Conservation (phyloP, 148 eudicot species). For the Suaeda aralocaspica region DNA sequence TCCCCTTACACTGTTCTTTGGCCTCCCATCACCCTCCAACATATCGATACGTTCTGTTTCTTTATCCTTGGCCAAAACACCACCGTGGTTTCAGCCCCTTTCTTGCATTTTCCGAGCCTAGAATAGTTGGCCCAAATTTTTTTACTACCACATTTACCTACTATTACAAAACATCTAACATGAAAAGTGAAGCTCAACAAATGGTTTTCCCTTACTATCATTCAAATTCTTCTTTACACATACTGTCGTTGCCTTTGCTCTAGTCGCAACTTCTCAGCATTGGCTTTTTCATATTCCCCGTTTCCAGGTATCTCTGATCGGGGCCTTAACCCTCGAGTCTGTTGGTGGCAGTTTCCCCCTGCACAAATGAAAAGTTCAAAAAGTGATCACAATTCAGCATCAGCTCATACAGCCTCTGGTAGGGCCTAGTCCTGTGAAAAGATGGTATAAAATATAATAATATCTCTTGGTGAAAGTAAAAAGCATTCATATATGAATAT, state of each 20-base stretch:
- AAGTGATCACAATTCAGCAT: conserved; percentile 1
- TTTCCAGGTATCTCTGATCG: conserved; percentile 87
- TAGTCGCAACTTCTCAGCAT: conserved; percentile 76
- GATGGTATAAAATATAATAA: too few relatives aligned
- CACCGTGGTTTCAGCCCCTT: conserved; percentile 85
- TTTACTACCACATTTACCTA: neutral
- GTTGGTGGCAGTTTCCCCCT: conserved; percentile 97
- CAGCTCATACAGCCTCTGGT: neutral
- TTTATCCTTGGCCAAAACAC: conserved; percentile 75
- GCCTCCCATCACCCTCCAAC: conserved; percentile 95
- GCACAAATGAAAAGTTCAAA: conserved; percentile 3
- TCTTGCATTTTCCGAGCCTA: conserved; percentile 96
- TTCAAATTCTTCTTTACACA: neutral
- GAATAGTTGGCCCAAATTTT: conserved; percentile 11
- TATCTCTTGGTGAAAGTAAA: too few relatives aligned
- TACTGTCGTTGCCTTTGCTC: conserved; percentile 96
- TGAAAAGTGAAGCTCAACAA: too few relatives aligned
- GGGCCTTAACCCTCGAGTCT: conserved; percentile 89
- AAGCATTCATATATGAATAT: too few relatives aligned
- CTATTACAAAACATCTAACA: too few relatives aligned
- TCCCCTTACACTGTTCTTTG: conserved; percentile 64
- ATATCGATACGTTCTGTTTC: conserved; percentile 48
- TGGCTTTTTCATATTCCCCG: conserved; percentile 87
- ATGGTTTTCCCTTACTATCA: neutral
- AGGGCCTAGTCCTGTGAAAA: too few relatives aligned